Percentiles rank a stretch among this genome's conserved stretches.
phyloP scores from a whole-genome alignment of 148 eudicot genomes.

The Hydrangea macrophylla region DNA sequence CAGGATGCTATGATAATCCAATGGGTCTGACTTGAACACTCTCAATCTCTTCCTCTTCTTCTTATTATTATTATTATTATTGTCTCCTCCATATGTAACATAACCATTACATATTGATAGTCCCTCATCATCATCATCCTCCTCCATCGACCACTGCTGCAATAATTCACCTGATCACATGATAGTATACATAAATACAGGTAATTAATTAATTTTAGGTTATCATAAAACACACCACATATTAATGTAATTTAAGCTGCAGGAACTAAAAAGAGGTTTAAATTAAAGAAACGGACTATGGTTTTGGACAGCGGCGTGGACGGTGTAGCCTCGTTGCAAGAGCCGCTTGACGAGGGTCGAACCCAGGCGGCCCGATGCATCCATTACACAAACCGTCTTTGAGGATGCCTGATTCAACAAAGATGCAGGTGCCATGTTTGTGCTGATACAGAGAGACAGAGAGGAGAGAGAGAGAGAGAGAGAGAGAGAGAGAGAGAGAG shows the following conservation, averaged over 20 bases:
- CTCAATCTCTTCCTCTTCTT: slow-evolving; percentile 33
- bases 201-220: background rate
- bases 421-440: slow-evolving; percentile 10
- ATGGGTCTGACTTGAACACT: slow-evolving; percentile 51
- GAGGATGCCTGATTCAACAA: background rate
- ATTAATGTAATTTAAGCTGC: too few relatives aligned
- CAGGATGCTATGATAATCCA: slow-evolving; percentile 71
- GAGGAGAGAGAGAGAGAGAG: background rate
- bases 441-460: background rate
- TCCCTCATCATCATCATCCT: slow-evolving; percentile 1
- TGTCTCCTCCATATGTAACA: too few relatives aligned
- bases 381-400: slow-evolving; percentile 66
- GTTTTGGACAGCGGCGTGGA: slow-evolving; percentile 57
- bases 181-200: too few relatives aligned
- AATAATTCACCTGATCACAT: slow-evolving; percentile 21
- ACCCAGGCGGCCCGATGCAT: slow-evolving; percentile 59
- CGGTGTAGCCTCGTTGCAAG: slow-evolving; percentile 56
- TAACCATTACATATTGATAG: background rate
- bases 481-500: background rate
- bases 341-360: slow-evolving; percentile 55
- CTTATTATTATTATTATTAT: too few relatives aligned
- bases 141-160: too few relatives aligned
- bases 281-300: background rate
- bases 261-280: too few relatives aligned
- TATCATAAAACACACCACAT: background rate